These are phyloP conservation scores for Mycena chlorophos DNA, from an alignment of 768 basidiomycete species.

Conservation along the genomic window DNA sequence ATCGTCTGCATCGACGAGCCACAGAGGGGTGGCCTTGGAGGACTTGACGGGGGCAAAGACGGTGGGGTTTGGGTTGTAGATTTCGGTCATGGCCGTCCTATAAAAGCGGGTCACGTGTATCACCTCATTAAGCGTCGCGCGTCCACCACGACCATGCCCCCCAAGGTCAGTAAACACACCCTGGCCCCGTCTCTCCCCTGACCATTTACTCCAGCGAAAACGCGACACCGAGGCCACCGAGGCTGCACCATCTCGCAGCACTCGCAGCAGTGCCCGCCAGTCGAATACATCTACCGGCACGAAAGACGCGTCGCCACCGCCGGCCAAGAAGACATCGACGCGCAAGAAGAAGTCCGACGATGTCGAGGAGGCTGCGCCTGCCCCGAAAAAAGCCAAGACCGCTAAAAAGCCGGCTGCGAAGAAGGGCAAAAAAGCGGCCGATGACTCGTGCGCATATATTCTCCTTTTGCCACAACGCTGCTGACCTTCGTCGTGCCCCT, in stretches of 20 bases:
- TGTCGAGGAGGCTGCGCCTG: constrained; percentile 22
- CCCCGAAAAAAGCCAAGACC: constrained; percentile 44
- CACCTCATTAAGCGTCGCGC: constrained; percentile 5
- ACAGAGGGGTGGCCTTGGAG: constrained; percentile 52
- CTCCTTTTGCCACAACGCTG: neutral
- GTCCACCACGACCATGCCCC: constrained; percentile 30
- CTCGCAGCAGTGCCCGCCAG: constrained; percentile 44
- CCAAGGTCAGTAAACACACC: constrained; percentile 32
- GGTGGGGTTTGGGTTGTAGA: constrained; percentile 90
- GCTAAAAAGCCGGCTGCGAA: constrained; percentile 22
- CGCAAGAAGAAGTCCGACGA: constrained; percentile 1
- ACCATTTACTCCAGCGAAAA: constrained; percentile 51
- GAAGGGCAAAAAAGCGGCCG: constrained; percentile 17
- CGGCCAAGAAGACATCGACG: constrained; percentile 26
- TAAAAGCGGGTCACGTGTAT: neutral
- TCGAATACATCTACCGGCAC: constrained; percentile 23
- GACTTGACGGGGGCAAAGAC: constrained; percentile 56
- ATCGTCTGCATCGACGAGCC: constrained; percentile 58
- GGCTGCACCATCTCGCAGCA: constrained; percentile 41
- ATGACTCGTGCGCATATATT: constrained; percentile 11
- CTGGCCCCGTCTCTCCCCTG: neutral
- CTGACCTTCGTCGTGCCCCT: neutral
- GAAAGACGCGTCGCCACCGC: constrained; percentile 29
- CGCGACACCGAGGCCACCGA: constrained; percentile 43
- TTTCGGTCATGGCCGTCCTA: constrained; percentile 46